Evolutionary conservation across 805 yeast genomes (phyloP).

Genomic region (Brettanomyces anomalus): DNA sequence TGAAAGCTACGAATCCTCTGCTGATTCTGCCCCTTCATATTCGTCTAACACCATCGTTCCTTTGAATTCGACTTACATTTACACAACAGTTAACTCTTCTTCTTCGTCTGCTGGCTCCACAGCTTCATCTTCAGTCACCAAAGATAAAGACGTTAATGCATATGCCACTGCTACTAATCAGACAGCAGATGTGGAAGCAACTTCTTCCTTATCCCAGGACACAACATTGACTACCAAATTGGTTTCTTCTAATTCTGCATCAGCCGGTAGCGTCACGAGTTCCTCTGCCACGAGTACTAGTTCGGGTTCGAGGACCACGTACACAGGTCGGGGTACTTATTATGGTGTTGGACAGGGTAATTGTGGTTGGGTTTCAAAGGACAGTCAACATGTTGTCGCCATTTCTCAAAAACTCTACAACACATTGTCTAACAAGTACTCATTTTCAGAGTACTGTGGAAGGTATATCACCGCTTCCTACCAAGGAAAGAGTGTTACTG

Average conservation of each 20-base stretch:
- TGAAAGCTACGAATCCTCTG: no score
- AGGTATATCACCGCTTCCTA: constrained; percentile 36
- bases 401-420: constrained; percentile 35
- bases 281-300: not conserved
- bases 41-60: not conserved
- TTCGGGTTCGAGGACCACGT: constrained; percentile 3
- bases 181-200: no score
- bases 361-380: constrained; percentile 36
- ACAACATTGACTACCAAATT: no score
- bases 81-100: not conserved
- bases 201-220: no score
- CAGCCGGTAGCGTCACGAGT: no score
- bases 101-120: not conserved
- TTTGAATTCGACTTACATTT: not conserved
- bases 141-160: no score
- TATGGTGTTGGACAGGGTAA: constrained; percentile 39
- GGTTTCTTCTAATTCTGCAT: no score
- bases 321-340: constrained; percentile 41
- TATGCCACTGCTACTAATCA: no score
- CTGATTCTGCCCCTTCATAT: no score
- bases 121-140: no score
- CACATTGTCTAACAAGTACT: constrained; percentile 15
- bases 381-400: constrained; percentile 39
- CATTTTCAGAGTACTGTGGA: constrained; percentile 38
- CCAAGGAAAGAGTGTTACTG: constrained; percentile 41